phyloP scores from a whole-genome alignment of 768 basidiomycete species.

The Boletus subcaerulescens region DNA sequence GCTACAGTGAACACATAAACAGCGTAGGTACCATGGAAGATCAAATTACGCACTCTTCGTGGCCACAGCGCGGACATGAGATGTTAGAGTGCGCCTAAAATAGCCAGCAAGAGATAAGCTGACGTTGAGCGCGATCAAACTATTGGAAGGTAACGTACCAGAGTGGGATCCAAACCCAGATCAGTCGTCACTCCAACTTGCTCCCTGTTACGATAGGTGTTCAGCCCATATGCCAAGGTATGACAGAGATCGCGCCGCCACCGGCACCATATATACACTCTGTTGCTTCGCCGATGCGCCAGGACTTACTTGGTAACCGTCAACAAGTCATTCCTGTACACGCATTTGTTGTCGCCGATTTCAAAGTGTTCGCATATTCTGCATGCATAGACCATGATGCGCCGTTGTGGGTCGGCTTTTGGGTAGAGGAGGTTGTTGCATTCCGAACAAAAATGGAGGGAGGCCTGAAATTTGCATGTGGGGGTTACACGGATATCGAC shows the following conservation, averaged over 20 bases:
- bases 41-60: slow-evolving; percentile 67
- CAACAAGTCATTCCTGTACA: slow-evolving; percentile 90
- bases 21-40: not conserved
- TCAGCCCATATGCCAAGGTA: not conserved
- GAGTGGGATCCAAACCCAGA: slow-evolving; percentile 83
- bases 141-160: slow-evolving; percentile 45
- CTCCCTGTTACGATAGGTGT: slow-evolving; percentile 53
- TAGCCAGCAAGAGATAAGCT: not conserved
- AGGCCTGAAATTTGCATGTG: slow-evolving; percentile 47
- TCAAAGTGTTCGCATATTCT: slow-evolving; percentile 88
- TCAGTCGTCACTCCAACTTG: slow-evolving; percentile 90
- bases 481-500: not conserved
- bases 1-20: slow-evolving; percentile 41
- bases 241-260: slow-evolving; percentile 8
- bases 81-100: slow-evolving; percentile 79
- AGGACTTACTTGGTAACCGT: slow-evolving; percentile 83
- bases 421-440: slow-evolving; percentile 96
- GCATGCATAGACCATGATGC: slow-evolving; percentile 87
- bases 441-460: slow-evolving; percentile 88
- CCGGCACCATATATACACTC: slow-evolving; percentile 1
- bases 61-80: slow-evolving; percentile 74
- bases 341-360: slow-evolving; percentile 81
- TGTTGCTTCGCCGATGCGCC: not conserved
- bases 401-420: slow-evolving; percentile 82
- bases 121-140: not conserved